Evolutionary conservation across 2,329 filamentous ascomycete genomes (phyloP).

Genomic region (Malbranchea cinnamomea): DNA sequence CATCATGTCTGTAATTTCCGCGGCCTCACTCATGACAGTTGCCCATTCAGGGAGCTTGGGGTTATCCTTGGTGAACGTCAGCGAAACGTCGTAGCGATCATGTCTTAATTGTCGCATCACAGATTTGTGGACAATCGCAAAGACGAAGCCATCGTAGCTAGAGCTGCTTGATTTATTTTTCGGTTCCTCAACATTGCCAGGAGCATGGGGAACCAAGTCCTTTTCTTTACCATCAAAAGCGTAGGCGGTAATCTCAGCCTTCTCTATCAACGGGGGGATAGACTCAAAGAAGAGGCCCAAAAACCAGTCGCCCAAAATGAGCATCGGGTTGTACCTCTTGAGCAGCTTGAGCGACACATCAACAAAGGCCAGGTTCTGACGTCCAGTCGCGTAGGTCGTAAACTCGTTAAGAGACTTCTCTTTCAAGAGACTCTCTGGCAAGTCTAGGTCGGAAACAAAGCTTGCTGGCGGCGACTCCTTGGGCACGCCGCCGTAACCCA

Average conservation of each 20-base stretch:
- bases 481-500: conserved; percentile 56
- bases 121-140: conserved; percentile 89
- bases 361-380: conserved; percentile 82
- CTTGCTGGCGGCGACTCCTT: conserved; percentile 32
- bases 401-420: conserved; percentile 84
- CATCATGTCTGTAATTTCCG: conserved; percentile 77
- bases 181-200: conserved; percentile 47
- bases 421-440: conserved; percentile 41
- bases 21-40: conserved; percentile 92
- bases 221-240: conserved; percentile 86
- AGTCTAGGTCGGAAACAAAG: conserved; percentile 21
- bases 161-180: conserved; percentile 41
- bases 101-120: conserved; percentile 79
- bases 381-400: conserved; percentile 72
- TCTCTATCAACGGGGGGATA: conserved; percentile 53
- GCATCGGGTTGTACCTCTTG: conserved; percentile 75
- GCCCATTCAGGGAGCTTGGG: conserved; percentile 77
- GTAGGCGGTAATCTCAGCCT: conserved; percentile 63
- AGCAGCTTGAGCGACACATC: conserved; percentile 69
- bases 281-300: conserved; percentile 69
- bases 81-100: conserved; percentile 83
- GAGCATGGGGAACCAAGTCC: conserved; percentile 53
- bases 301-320: conserved; percentile 49
- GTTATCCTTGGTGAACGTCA: conserved; percentile 88
- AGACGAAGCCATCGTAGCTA: conserved; percentile 79